Evolutionary conservation across 2,329 filamentous ascomycete species (phyloP).

Genomic region (Chaetoscypha palmicola): DNA sequence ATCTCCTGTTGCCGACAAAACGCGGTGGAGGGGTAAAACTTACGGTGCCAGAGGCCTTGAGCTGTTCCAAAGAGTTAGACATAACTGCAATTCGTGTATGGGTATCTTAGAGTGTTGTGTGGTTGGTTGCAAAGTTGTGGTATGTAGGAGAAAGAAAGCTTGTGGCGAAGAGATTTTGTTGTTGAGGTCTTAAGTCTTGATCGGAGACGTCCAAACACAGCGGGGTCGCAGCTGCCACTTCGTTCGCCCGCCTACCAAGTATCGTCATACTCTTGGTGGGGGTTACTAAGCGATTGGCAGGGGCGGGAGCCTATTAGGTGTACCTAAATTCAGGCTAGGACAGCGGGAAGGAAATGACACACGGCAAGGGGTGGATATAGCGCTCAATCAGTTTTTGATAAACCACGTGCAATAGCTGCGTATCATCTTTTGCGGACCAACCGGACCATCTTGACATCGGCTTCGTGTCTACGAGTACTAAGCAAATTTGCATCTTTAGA

Average conservation of each 20-base stretch:
- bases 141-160: slow-evolving; percentile 3
- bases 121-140: slow-evolving; percentile 4
- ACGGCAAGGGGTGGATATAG: too few relatives aligned
- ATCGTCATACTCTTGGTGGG: slow-evolving; percentile 13
- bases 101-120: slow-evolving; percentile 12
- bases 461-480: too few relatives aligned
- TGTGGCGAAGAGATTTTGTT: slow-evolving; percentile 15
- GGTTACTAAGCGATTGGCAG: background rate
- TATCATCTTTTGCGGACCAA: too few relatives aligned
- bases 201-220: slow-evolving; percentile 8
- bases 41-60: slow-evolving; percentile 96
- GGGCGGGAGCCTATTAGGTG: too few relatives aligned
- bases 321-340: too few relatives aligned
- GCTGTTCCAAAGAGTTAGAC: slow-evolving; percentile 87
- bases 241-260: background rate
- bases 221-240: background rate
- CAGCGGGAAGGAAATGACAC: too few relatives aligned
- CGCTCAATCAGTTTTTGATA: too few relatives aligned
- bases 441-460: too few relatives aligned
- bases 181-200: slow-evolving; percentile 11
- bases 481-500: too few relatives aligned
- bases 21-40: slow-evolving; percentile 38
- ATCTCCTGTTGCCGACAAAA: slow-evolving; percentile 10
- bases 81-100: slow-evolving; percentile 41
- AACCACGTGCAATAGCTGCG: too few relatives aligned